A percentile compares a stretch with the other conserved stretches of the same genome.
These are phyloP conservation scores for Cercospora brassicicola DNA, from an alignment of 2,329 filamentous ascomycete species.

Conservation along the genomic window DNA sequence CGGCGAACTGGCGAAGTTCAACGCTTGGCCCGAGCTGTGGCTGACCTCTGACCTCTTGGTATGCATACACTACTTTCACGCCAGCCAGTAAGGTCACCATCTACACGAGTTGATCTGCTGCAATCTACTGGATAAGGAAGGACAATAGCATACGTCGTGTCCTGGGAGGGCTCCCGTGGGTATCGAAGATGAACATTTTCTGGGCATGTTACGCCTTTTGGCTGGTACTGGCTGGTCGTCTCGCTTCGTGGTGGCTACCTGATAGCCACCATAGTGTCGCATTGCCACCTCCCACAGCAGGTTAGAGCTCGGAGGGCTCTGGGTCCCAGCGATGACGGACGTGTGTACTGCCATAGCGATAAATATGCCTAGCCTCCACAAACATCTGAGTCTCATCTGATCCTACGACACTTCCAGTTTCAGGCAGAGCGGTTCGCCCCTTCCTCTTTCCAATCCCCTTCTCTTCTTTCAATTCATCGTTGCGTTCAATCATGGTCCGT, in stretches of 20 bases:
- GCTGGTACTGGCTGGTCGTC: slow-evolving; percentile 3
- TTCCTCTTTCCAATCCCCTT: not conserved
- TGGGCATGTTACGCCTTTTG: not conserved
- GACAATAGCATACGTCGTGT: not conserved
- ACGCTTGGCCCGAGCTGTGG: slow-evolving; percentile 2
- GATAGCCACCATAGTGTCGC: slow-evolving; percentile 1
- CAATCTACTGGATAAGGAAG: slow-evolving; percentile 3
- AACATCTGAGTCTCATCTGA: not conserved
- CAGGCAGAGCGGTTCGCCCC: not conserved
- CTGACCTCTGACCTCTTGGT: not conserved
- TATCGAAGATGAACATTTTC: not conserved
- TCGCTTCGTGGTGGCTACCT: not conserved
- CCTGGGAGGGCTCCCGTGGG: not conserved
- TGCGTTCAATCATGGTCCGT: not conserved
- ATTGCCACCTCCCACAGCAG: slow-evolving; percentile 5
- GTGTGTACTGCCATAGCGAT: not conserved
- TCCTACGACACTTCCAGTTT: not conserved
- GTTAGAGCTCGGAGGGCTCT: not conserved
- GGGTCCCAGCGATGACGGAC: not conserved
- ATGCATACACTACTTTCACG: slow-evolving; percentile 3
- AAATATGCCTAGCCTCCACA: not conserved
- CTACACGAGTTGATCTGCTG: not conserved
- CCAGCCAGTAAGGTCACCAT: not conserved
- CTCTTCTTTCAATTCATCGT: not conserved
- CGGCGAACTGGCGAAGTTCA: slow-evolving; percentile 2